Evolutionary conservation across 768 basidiomycete genomes (phyloP).

Genomic region (Rhodotorula paludigena): DNA sequence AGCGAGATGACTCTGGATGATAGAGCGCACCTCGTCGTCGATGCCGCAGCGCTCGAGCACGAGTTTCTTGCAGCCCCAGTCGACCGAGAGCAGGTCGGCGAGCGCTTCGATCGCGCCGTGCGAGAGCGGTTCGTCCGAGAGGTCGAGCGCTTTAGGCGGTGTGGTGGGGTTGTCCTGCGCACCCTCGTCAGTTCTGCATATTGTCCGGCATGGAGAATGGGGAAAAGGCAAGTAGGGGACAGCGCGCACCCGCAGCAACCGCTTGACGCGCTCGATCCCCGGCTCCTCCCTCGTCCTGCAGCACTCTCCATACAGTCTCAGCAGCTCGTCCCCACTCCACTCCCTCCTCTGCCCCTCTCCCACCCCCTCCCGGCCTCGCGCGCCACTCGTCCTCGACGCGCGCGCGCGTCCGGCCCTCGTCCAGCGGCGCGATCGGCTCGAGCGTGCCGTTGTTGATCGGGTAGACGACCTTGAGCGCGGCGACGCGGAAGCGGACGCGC

Average conservation of each 20-base stretch:
- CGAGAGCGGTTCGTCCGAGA: constrained; percentile 73
- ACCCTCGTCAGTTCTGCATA: constrained; percentile 41
- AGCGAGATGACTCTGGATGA: neutral
- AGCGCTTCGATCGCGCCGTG: constrained; percentile 67
- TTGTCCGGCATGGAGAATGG: no score
- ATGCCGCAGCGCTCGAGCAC: constrained; percentile 81
- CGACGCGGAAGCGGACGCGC: constrained; percentile 84
- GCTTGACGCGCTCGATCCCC: constrained; percentile 40
- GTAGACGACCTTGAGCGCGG: constrained; percentile 74
- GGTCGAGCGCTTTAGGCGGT: constrained; percentile 67
- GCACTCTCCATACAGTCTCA: constrained; percentile 52
- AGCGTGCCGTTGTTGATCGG: constrained; percentile 69
- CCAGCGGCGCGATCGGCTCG: constrained; percentile 61
- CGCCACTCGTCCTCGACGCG: constrained; percentile 61
- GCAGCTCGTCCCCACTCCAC: constrained; percentile 80
- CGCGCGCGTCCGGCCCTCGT: constrained; percentile 63
- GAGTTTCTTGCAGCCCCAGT: constrained; percentile 85
- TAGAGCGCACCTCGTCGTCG: constrained; percentile 63
- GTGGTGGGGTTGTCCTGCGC: constrained; percentile 47
- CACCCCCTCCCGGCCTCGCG: constrained; percentile 58
- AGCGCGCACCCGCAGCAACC: constrained; percentile 23
- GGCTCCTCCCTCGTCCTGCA: constrained; percentile 48
- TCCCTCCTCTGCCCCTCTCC: constrained; percentile 50
- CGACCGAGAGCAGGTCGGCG: constrained; percentile 83
- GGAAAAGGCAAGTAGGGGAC: constrained; percentile 10